Base-by-base conservation (phyloP, 176 grass and related monocot species). In the Puccinellia tenuiflora region DNA sequence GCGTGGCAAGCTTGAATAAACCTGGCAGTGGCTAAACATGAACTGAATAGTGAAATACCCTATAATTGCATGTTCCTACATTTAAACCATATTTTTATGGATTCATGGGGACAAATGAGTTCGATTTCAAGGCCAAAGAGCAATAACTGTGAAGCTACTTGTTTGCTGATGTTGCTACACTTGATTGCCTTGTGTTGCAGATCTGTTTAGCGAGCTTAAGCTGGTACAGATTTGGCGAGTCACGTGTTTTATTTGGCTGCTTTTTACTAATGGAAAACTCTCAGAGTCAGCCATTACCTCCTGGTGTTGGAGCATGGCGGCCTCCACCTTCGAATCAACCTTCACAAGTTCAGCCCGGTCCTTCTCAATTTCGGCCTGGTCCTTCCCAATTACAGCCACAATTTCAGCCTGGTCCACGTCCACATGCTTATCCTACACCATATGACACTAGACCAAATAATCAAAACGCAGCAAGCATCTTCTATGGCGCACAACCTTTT, bases 251-350 rank as follows among this genome's bases (percentile, higher is more conserved):
- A 18, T 68, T 88, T 91, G 37, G 21, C 16, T 86, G 40, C 29
- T 74, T 6, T 39, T 31, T 79, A 42, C 34, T 75, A n/a, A 94
- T 90, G 90, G 82, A 86, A 20, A 78, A 70, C 68, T 78, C 70
- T 77, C 63, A 80, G n/a, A 77, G 80, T 62, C 90, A 92, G 55
- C 89, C 92, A 74, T 84, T 88, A 57, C 93, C 90, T 53, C 87
- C 87, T 84, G 93, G 85, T 54, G 82, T 92, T 81, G 75, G 86
- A 66, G 30, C 75, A 30, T 76, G 81, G 85, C 82, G 61, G 16
- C 60, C 56, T 10, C 50, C 79, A 70, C 67, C 85, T 69, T 53
- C 71, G 30, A 65, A 39, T 83, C 64, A 75, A 53, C 74, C 74
- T 54, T 35, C 77, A 55, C 77, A 79, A 51, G 54, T 55, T 81